phyloP scores from a whole-genome alignment of 345 rosid species.

The Gossypium thurberi region DNA sequence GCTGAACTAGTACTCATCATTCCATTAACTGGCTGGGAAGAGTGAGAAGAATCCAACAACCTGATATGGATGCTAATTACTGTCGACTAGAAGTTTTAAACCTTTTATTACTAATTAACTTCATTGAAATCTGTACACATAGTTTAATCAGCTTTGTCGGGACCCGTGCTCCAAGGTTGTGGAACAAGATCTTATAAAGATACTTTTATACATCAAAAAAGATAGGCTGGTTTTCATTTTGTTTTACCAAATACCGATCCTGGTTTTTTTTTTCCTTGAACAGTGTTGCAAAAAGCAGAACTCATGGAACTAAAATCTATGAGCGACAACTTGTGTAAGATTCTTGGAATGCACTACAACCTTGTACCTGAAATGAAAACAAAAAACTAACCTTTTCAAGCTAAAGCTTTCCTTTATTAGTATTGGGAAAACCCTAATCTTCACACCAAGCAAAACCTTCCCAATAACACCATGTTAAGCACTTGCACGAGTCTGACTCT shows the following conservation, averaged over 20 bases:
- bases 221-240: neutral
- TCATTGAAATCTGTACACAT: neutral
- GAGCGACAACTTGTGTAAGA: neutral
- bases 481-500: neutral
- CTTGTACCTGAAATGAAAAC: neutral
- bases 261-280: too few relatives aligned
- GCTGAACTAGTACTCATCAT: too few relatives aligned
- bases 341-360: slow-evolving; percentile 19
- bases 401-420: slow-evolving; percentile 11
- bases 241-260: neutral
- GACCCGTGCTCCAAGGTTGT: neutral
- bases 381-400: slow-evolving; percentile 7
- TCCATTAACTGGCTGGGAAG: too few relatives aligned
- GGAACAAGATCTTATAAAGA: neutral
- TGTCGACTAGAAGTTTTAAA: neutral
- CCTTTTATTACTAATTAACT: neutral
- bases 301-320: neutral
- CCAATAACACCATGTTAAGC: neutral
- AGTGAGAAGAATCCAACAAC: too few relatives aligned
- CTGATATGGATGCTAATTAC: too few relatives aligned
- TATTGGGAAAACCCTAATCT: slow-evolving; percentile 9
- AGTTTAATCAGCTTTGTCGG: neutral
- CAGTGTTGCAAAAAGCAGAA: neutral
- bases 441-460: slow-evolving; percentile 5
- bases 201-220: neutral